These are phyloP conservation scores for Geranium rotundifolium DNA, from an alignment of 345 rosid species.

Conservation along the genomic window DNA sequence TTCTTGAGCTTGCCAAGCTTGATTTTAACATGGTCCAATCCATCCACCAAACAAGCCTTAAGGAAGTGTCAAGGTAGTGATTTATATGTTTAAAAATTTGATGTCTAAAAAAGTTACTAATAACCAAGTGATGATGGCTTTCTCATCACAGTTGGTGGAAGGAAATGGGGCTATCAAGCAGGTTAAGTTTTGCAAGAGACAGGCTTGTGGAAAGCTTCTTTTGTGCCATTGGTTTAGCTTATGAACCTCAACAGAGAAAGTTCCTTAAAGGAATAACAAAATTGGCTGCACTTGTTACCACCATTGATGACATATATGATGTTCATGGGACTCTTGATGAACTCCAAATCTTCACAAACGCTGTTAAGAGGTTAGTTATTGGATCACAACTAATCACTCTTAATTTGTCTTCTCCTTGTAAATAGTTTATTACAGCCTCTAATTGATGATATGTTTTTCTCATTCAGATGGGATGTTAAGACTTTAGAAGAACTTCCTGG, in stretches of 20 bases:
- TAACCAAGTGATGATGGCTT: too few species aligned
- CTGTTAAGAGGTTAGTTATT: slow-evolving; percentile 21
- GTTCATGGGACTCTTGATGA: slow-evolving; percentile 32
- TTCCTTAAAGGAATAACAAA: slow-evolving; percentile 27
- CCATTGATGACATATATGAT: slow-evolving; percentile 36
- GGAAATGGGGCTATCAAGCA: slow-evolving; percentile 14
- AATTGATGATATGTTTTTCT: too few species aligned
- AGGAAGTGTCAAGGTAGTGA: too few species aligned
- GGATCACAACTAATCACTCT: too few species aligned
- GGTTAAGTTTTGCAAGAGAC: slow-evolving; percentile 32
- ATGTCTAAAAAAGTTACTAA: too few species aligned
- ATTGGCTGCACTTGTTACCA: slow-evolving; percentile 21
- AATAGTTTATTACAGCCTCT: too few species aligned
- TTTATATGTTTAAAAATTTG: too few species aligned
- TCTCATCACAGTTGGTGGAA: slow-evolving; percentile 40
- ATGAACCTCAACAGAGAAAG: slow-evolving; percentile 17
- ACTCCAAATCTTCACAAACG: slow-evolving; percentile 26
- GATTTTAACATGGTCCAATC: slow-evolving; percentile 34
- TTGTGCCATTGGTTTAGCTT: slow-evolving; percentile 25
- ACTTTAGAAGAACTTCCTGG: slow-evolving; percentile 22
- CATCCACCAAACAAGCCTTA: slow-evolving; percentile 21
- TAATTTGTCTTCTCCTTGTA: too few species aligned
- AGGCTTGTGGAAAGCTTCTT: slow-evolving; percentile 43
- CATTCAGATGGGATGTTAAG: slow-evolving; percentile 40
- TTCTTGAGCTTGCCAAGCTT: slow-evolving; percentile 30